A percentile compares a stretch with the other conserved stretches of the same genome.
These are phyloP conservation scores for Blastocystis sp. DNA, from an alignment of 352 stramenopile genomes.

Conservation along the genomic window DNA sequence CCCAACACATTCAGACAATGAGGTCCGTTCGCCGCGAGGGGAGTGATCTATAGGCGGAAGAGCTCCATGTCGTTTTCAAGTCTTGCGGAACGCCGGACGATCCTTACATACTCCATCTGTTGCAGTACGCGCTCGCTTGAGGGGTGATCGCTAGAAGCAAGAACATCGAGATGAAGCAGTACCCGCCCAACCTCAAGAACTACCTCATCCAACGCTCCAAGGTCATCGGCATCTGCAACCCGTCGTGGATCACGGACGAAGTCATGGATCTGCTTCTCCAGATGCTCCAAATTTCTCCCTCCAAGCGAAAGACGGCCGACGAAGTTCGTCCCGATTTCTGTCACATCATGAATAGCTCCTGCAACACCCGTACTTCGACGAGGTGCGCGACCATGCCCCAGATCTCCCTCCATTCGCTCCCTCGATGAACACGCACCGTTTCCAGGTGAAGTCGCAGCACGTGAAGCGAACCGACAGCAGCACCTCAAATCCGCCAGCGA, in stretches of 20 bases:
- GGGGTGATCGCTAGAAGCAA: background rate
- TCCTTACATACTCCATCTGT: background rate
- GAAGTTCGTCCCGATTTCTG: constrained; percentile 5
- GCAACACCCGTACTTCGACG: constrained; percentile 44
- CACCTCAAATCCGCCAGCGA: background rate
- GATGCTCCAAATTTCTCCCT: constrained; percentile 44
- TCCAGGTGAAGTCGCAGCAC: constrained; percentile 37
- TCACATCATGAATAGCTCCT: constrained; percentile 25
- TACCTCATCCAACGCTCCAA: constrained; percentile 9
- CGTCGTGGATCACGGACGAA: constrained; percentile 36
- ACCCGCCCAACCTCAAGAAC: background rate
- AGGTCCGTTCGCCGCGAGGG: background rate
- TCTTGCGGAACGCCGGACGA: constrained; percentile 24
- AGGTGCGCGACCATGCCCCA: background rate
- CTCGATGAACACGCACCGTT: constrained; percentile 17
- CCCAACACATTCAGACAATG: constrained; percentile 42
- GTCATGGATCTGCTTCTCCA: constrained; percentile 21
- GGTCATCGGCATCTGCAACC: constrained; percentile 31
- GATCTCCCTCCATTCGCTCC: constrained; percentile 2
- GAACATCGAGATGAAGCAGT: constrained; percentile 4
- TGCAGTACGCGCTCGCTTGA: background rate
- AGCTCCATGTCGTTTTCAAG: constrained; percentile 48
- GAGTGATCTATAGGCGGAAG: constrained; percentile 12
- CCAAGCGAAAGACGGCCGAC: constrained; percentile 25
- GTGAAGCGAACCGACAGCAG: background rate